Percentiles rank a stretch among this genome's conserved stretches.
Evolutionary conservation across 1,139 yeast genomes (phyloP).

Genomic region (Yamadazyma aaseri): DNA sequence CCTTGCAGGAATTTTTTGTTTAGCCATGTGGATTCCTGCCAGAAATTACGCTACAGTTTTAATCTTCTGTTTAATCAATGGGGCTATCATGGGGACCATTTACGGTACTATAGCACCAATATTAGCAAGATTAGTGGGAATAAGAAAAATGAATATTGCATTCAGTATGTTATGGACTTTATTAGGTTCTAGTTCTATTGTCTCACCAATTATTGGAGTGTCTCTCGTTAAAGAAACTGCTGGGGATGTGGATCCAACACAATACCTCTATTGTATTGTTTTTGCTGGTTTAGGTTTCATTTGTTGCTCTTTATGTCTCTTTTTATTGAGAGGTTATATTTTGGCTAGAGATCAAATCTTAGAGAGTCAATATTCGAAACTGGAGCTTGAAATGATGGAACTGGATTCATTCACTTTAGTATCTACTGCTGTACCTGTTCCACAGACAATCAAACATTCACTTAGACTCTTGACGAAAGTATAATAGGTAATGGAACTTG

Average conservation of each 20-base stretch:
- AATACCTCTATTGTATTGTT: slow-evolving; percentile 42
- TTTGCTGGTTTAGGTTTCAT: slow-evolving; percentile 46
- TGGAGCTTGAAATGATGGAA: no score
- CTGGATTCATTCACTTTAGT: no score
- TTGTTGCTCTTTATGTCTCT: slow-evolving; percentile 30
- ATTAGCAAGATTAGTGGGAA: slow-evolving; percentile 32
- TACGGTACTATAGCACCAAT: slow-evolving; percentile 13
- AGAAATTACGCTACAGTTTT: slow-evolving; percentile 50
- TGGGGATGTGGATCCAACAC: slow-evolving; percentile 23
- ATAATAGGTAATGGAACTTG: no score
- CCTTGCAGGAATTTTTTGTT: slow-evolving; percentile 36
- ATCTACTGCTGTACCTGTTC: no score
- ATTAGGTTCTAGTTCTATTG: slow-evolving; percentile 34
- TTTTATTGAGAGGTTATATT: slow-evolving; percentile 41
- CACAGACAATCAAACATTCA: no score
- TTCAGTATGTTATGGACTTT: slow-evolving; percentile 43
- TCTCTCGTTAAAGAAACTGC: slow-evolving; percentile 6
- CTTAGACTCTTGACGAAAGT: no score
- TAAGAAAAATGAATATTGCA: slow-evolving; percentile 34
- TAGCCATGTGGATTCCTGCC: slow-evolving; percentile 65
- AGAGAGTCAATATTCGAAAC: no score
- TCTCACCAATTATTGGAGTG: slow-evolving; percentile 47
- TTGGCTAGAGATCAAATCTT: slow-evolving; percentile 26
- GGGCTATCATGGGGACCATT: slow-evolving; percentile 16
- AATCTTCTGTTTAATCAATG: slow-evolving; percentile 17